A percentile compares a stretch with the other conserved stretches of the same genome.
phyloP scores from a whole-genome alignment of 2,329 filamentous ascomycete genomes.

The Penicillium sp. region DNA sequence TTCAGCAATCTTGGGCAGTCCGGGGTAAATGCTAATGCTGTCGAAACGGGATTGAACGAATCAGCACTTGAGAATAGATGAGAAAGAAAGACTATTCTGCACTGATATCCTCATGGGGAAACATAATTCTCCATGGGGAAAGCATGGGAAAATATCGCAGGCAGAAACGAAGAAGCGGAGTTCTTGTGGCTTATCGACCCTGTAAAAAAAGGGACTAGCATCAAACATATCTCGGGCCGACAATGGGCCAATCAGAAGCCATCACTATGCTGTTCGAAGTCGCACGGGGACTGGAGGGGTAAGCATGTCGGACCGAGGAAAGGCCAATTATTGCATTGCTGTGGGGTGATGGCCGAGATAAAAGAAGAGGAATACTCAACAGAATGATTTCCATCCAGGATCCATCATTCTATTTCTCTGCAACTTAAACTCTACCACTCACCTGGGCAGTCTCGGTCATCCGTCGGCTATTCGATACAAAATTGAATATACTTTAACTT shows the following conservation, averaged over 20 bases:
- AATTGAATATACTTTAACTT: neutral
- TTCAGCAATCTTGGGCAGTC: neutral
- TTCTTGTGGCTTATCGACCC: neutral
- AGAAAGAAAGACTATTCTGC: neutral
- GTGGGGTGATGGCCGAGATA: slow-evolving; percentile 2
- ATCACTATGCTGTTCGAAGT: neutral
- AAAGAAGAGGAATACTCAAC: neutral
- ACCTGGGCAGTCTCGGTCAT: neutral
- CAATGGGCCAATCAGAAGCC: slow-evolving; percentile 14
- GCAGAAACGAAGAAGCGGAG: neutral
- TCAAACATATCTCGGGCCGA: slow-evolving; percentile 13
- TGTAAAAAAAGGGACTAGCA: neutral
- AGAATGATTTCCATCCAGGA: neutral
- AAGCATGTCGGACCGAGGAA: slow-evolving; percentile 10
- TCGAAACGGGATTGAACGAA: neutral
- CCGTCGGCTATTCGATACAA: neutral
- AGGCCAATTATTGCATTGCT: slow-evolving; percentile 5
- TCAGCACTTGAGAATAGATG: neutral
- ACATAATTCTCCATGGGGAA: neutral
- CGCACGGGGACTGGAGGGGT: slow-evolving; percentile 5
- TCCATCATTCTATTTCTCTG: neutral
- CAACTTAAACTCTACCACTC: neutral
- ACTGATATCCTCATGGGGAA: neutral
- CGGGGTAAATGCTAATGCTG: neutral
- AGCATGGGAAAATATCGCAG: neutral